These are phyloP conservation scores for Astragalus membranaceus DNA, from an alignment of 306 rosid species.

Conservation along the genomic window DNA sequence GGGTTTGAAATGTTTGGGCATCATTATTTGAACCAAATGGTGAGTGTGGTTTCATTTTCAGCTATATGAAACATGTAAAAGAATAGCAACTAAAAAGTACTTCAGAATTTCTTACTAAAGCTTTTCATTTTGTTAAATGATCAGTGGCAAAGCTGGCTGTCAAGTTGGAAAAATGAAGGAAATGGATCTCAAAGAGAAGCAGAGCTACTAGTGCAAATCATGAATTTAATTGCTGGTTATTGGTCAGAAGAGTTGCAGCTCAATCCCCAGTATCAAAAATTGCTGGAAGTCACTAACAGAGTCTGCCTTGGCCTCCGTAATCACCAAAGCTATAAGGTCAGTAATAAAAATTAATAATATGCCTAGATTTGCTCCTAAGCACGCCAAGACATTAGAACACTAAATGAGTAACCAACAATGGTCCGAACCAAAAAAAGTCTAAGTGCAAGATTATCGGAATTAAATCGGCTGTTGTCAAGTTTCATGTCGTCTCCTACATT, in stretches of 20 bases:
- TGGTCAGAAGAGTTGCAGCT: constrained; percentile 35
- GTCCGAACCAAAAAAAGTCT: too few species aligned
- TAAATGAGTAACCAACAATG: too few species aligned
- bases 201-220: constrained; percentile 45
- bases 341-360: background rate
- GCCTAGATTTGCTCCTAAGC: too few species aligned
- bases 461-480: too few species aligned
- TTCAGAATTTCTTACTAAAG: background rate
- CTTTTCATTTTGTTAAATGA: background rate
- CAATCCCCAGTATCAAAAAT: constrained; percentile 32
- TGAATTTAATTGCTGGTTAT: constrained; percentile 48
- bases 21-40: constrained; percentile 40
- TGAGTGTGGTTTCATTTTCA: too few species aligned
- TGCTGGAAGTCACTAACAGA: constrained; percentile 46
- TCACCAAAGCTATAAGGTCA: constrained; percentile 44
- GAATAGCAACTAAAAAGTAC: background rate
- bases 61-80: too few species aligned
- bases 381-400: too few species aligned
- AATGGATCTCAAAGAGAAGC: constrained; percentile 41
- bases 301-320: constrained; percentile 41
- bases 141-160: constrained; percentile 73
- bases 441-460: too few species aligned
- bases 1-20: constrained; percentile 33
- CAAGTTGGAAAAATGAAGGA: constrained; percentile 57
- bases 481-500: too few species aligned